phyloP scores from a whole-genome alignment of 164 flowering plant species.

The Malania oleifera region DNA sequence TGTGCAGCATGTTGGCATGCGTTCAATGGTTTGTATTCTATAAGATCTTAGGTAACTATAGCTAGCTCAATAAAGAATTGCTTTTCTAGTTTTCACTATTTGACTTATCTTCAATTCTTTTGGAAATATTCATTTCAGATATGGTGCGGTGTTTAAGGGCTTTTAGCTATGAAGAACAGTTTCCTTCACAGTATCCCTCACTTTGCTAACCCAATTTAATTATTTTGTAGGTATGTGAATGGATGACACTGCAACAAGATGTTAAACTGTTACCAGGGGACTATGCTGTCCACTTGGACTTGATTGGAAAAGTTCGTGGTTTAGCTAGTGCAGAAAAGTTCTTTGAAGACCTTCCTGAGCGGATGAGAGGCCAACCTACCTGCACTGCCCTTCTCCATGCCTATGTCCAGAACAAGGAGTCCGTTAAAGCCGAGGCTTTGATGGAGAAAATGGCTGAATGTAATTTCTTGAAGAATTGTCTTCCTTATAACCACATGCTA shows the following conservation, averaged over 20 bases:
- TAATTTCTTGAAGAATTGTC: slow-evolving; percentile 50
- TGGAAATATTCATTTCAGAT: not conserved
- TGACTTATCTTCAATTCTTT: not conserved
- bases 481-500: slow-evolving; percentile 80
- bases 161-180: not conserved
- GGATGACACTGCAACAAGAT: slow-evolving; percentile 73
- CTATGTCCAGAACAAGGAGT: slow-evolving; percentile 50
- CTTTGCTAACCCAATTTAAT: not conserved
- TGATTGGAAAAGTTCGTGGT: slow-evolving; percentile 81
- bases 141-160: not conserved
- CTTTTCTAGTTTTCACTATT: too few relatives aligned
- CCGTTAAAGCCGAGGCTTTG: slow-evolving; percentile 72
- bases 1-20: too few relatives aligned
- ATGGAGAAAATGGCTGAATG: slow-evolving; percentile 77
- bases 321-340: slow-evolving; percentile 80
- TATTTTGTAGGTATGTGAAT: slow-evolving; percentile 74
- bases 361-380: slow-evolving; percentile 44
- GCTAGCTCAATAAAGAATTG: not conserved
- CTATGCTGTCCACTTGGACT: slow-evolving; percentile 91
- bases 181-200: not conserved
- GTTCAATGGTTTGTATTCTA: not conserved
- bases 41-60: not conserved
- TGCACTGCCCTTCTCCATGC: slow-evolving; percentile 75
- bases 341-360: slow-evolving; percentile 75
- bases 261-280: slow-evolving; percentile 75